Evolutionary conservation across 2,329 filamentous ascomycete species (phyloP), one percentile per base, ranked within the genome.

Genomic region (Penicillium griseofulvum): DNA sequence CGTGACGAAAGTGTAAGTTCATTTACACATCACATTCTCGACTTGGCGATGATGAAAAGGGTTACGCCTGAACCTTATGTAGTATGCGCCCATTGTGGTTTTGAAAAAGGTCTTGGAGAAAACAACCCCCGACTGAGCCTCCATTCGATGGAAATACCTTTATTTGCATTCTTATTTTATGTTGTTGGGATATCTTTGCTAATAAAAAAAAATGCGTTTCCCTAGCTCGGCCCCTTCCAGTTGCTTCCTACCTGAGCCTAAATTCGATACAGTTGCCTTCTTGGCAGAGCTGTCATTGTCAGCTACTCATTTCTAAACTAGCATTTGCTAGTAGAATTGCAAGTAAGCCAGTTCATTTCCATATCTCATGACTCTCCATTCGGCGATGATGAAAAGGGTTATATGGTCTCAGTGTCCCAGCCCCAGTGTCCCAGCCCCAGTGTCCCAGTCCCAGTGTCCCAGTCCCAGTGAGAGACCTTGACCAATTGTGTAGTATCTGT

Each of bases 361-460:
- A 4, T 1, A 2, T 17, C 17, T 1, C 4, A 8, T 11, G 4
- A 1, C 4, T 37, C 8, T 1, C n/a, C 10, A 12, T 22, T 14
- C 8, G 17, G 36, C 36, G 36, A 38, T 38, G 36, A 38, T 38
- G 36, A 38, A 22, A 38, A 12, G 36, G 36, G 34, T 36, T 36
- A 4, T 10, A 11, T 10, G 4, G 22, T 22, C 22, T 4, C 22
- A 22, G 22, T 22, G 22, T 22, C 22, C 22, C 22, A 22, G 22
- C 4, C 22, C 22, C 22, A 22, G 22, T 22, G 22, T 22, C 4
- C 22, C 22, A 22, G 22, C 4, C 22, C 22, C 22, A 22, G 22
- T 22, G 22, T 22, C 22, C 22, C 22, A 22, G 22, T 22, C 22
- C 22, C 22, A 22, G 22, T 22, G 22, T 22, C 22, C 22, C 22